Evolutionary conservation across 352 stramenopile species (phyloP).

Genomic region (Albugo laibachii): DNA sequence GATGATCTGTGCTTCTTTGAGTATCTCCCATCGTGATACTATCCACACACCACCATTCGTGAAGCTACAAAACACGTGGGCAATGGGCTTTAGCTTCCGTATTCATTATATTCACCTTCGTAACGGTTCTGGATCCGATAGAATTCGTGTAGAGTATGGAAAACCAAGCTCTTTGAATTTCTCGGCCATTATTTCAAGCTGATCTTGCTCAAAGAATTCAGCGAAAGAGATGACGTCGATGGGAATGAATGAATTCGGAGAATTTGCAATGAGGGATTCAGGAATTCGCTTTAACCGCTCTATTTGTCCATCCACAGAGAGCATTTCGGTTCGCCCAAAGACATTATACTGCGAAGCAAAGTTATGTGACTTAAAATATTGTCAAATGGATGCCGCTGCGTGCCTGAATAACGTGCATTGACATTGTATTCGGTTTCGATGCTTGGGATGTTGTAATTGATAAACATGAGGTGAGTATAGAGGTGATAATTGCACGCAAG

Average conservation of each 20-base stretch:
- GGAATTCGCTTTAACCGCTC: conserved; percentile 44
- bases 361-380: too few species aligned
- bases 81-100: neutral
- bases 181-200: conserved; percentile 37
- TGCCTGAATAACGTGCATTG: too few species aligned
- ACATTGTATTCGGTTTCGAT: too few species aligned
- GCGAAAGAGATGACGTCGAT: conserved; percentile 70
- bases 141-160: conserved; percentile 34
- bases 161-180: conserved; percentile 36
- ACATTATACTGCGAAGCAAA: conserved; percentile 59
- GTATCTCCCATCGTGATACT: conserved; percentile 66
- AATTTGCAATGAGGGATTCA: conserved; percentile 15
- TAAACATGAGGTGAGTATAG: too few species aligned
- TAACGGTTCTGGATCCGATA: conserved; percentile 63
- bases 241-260: conserved; percentile 10
- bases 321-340: conserved; percentile 43
- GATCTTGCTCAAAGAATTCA: conserved; percentile 25
- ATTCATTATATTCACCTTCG: conserved; percentile 16
- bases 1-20: conserved; percentile 55
- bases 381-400: too few species aligned
- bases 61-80: conserved; percentile 14
- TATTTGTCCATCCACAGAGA: conserved; percentile 47
- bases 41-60: conserved; percentile 63
- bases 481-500: too few species aligned
- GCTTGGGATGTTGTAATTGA: too few species aligned